Base-by-base conservation (phyloP, 768 basidiomycete genomes). In the Gelatoporia subvermispora region DNA sequence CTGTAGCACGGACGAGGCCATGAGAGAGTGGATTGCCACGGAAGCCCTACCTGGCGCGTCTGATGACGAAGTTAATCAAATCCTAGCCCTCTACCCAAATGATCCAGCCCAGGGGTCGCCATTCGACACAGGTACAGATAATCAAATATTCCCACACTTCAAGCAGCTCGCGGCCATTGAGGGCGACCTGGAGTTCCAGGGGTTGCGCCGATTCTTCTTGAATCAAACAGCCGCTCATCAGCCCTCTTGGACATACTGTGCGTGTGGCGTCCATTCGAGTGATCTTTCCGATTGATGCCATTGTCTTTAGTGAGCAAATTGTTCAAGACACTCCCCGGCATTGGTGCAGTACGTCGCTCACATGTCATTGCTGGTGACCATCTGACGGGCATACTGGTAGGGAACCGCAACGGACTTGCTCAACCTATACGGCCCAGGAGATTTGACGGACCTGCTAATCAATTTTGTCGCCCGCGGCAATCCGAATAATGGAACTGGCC, bases 371-470 rank as follows among this genome's bases (percentile, higher is more conserved):
- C 13, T 5, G 28, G 13, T 31, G 13, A 31, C 28, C 13, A 13
- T 13, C 28, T 31, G 7, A 31, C 28, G n/a, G n/a, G n/a, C 28
- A 13, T 31, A 13, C 28, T 8, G 16, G 25, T 28, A 76, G 73
- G 62, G 64, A 21, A 78, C 79, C 47, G 55, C 49, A 13, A 66
- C 71, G 0, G 76, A 79, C 51, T 11, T 77, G 5, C 46, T 65
- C n/a, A 68, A 74, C 23, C 55, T 73, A n/a, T 78, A 72, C 46
- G 65, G 61, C 2, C 69, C 63, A 2, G 67, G 66, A 17, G 73
- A 76, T 44, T 60, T 78, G 56, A 59, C 70, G 4, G 72, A 76
- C 52, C 70, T 73, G 51, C 64, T 77, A 9, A 68, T 76, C 39
- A 63, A 69, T 23, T 75, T 75, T 44, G 52, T 52, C 22, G 60